Evolutionary conservation across 139 green algal genomes (phyloP).

Genomic region (Chlamydomonas sp.): DNA sequence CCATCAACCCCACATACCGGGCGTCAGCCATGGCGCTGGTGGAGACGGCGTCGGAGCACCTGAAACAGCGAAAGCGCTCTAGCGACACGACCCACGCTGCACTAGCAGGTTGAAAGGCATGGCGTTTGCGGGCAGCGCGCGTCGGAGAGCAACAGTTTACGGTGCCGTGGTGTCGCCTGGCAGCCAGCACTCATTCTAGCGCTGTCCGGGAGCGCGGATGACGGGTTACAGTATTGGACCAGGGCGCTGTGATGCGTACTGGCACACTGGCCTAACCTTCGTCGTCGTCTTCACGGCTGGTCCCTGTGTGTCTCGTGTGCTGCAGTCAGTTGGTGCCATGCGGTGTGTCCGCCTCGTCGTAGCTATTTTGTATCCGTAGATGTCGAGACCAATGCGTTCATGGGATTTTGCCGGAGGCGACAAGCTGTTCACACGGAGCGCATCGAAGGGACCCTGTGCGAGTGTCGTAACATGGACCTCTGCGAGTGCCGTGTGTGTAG

Average conservation of each 20-base stretch:
- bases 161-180: neutral
- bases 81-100: neutral
- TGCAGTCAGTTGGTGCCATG: neutral
- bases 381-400: too few relatives aligned
- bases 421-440: too few relatives aligned
- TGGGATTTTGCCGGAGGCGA: too few relatives aligned
- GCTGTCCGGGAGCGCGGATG: neutral
- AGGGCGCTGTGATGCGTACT: neutral
- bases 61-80: neutral
- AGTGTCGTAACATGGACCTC: too few relatives aligned
- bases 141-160: neutral
- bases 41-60: neutral
- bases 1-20: constrained; percentile 47
- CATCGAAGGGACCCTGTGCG: too few relatives aligned
- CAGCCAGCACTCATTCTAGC: neutral
- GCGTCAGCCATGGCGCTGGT: neutral
- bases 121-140: too few relatives aligned
- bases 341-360: neutral
- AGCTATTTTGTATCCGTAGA: neutral
- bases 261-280: neutral
- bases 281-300: neutral
- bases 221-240: neutral
- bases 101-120: neutral
- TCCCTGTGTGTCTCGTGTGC: neutral
- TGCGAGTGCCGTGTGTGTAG: too few relatives aligned